These are phyloP conservation scores for Conoideocrella luteorostrata DNA, from an alignment of 2,329 filamentous ascomycete species.

Conservation along the genomic window DNA sequence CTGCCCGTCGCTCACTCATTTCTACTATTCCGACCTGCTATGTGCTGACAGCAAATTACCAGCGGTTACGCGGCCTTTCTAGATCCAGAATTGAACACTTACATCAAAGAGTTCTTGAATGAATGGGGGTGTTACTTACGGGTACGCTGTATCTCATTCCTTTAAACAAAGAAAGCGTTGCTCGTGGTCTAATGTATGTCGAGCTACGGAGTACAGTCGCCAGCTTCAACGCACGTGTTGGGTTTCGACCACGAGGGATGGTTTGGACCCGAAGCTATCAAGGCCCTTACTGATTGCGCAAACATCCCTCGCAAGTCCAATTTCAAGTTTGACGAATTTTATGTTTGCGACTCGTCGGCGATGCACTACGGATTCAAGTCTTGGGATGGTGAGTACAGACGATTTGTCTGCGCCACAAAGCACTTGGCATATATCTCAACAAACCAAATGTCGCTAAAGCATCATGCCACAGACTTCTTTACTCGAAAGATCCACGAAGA, in stretches of 20 bases:
- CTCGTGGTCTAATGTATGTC: too few relatives aligned
- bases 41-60: too few relatives aligned
- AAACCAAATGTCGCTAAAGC: too few relatives aligned
- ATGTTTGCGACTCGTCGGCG: slow-evolving; percentile 49
- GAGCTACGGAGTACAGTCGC: slow-evolving; percentile 26
- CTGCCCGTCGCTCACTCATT: neutral
- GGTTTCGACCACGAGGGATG: slow-evolving; percentile 40
- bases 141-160: slow-evolving; percentile 25
- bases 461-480: slow-evolving; percentile 59
- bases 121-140: slow-evolving; percentile 48
- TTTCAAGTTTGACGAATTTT: slow-evolving; percentile 53
- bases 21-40: neutral
- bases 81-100: slow-evolving; percentile 46
- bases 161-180: neutral
- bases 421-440: too few relatives aligned
- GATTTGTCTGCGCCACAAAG: too few relatives aligned
- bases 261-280: slow-evolving; percentile 45
- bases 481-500: slow-evolving; percentile 47
- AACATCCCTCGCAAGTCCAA: slow-evolving; percentile 34
- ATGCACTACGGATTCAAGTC: slow-evolving; percentile 56
- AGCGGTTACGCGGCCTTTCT: slow-evolving; percentile 46
- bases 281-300: slow-evolving; percentile 44
- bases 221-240: slow-evolving; percentile 46
- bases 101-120: slow-evolving; percentile 48
- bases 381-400: slow-evolving; percentile 62